Conservation (phyloP, 2,329 filamentous ascomycete genomes). For the Pyrenochaeta sp. region DNA sequence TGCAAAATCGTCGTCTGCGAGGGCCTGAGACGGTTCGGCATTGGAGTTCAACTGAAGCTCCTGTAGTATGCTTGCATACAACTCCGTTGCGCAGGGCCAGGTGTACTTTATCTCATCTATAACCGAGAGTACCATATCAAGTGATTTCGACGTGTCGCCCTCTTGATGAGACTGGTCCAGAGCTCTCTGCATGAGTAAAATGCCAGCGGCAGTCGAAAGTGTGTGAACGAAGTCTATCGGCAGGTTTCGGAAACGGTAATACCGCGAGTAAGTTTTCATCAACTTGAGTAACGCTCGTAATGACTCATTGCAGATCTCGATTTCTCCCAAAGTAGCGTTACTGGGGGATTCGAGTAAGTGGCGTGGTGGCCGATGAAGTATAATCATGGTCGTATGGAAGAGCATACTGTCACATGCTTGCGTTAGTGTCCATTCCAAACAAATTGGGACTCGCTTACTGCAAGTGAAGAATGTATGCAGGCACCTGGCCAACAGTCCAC, state of each 20-base stretch:
- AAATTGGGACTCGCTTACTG: too few species aligned
- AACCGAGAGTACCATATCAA: too few species aligned
- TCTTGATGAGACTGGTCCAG: too few species aligned
- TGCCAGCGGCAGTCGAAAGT: background rate
- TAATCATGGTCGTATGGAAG: conserved; percentile 62
- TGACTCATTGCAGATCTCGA: conserved; percentile 61
- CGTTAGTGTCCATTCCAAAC: too few species aligned
- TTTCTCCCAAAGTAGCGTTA: conserved; percentile 53
- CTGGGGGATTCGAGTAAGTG: conserved; percentile 53
- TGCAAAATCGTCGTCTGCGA: too few species aligned
- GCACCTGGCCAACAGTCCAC: conserved; percentile 58
- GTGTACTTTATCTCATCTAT: too few species aligned
- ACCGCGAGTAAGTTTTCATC: conserved; percentile 54
- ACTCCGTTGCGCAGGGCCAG: too few species aligned
- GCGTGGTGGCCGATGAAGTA: conserved; percentile 59
- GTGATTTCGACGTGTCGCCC: too few species aligned
- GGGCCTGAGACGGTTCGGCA: too few species aligned
- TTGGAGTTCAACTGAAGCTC: too few species aligned
- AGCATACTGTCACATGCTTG: conserved; percentile 44
- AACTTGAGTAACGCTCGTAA: conserved; percentile 56
- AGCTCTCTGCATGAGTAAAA: too few species aligned
- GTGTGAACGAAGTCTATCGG: background rate
- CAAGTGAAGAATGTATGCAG: conserved; percentile 57
- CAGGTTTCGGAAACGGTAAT: conserved; percentile 55
- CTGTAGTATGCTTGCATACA: too few species aligned